phyloP scores from a whole-genome alignment of 768 basidiomycete genomes.

The Boletus rubropictus region DNA sequence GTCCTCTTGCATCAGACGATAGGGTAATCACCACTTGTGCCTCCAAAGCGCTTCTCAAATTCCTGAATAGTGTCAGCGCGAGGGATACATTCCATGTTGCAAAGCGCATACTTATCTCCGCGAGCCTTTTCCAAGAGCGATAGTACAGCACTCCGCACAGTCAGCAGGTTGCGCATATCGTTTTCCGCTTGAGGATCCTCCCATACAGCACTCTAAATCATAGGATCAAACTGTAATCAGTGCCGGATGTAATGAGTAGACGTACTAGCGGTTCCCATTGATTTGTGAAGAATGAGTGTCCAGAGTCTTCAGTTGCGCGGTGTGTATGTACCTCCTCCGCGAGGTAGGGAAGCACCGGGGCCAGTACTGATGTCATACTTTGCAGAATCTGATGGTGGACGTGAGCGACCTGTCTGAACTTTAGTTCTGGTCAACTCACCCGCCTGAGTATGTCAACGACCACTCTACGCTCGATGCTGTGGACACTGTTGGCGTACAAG shows the following conservation, averaged over 20 bases:
- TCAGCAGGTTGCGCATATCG: slow-evolving; percentile 61
- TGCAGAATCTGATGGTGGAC: slow-evolving; percentile 50
- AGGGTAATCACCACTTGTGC: slow-evolving; percentile 65
- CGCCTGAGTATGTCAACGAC: slow-evolving; percentile 68
- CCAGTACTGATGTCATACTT: slow-evolving; percentile 64
- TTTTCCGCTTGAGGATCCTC: slow-evolving; percentile 46
- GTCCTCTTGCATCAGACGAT: slow-evolving; percentile 30
- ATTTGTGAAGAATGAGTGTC: slow-evolving; percentile 59
- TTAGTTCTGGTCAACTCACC: slow-evolving; percentile 34
- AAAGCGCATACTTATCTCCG: slow-evolving; percentile 55
- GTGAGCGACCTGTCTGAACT: neutral
- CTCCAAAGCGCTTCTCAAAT: slow-evolving; percentile 71
- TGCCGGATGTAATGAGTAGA: neutral
- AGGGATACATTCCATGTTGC: neutral
- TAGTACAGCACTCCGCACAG: slow-evolving; percentile 56
- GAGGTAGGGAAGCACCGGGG: slow-evolving; percentile 85
- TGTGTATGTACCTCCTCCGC: slow-evolving; percentile 76
- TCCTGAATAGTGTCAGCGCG: slow-evolving; percentile 35
- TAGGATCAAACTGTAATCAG: neutral
- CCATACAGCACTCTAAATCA: slow-evolving; percentile 54
- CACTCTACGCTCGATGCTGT: slow-evolving; percentile 51
- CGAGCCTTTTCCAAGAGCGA: slow-evolving; percentile 73
- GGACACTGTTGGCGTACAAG: slow-evolving; percentile 64
- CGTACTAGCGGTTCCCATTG: slow-evolving; percentile 69
- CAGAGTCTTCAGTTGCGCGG: slow-evolving; percentile 11